phyloP scores from a whole-genome alignment of 2,329 filamentous ascomycete genomes.

The Leptographium radiaticola region DNA sequence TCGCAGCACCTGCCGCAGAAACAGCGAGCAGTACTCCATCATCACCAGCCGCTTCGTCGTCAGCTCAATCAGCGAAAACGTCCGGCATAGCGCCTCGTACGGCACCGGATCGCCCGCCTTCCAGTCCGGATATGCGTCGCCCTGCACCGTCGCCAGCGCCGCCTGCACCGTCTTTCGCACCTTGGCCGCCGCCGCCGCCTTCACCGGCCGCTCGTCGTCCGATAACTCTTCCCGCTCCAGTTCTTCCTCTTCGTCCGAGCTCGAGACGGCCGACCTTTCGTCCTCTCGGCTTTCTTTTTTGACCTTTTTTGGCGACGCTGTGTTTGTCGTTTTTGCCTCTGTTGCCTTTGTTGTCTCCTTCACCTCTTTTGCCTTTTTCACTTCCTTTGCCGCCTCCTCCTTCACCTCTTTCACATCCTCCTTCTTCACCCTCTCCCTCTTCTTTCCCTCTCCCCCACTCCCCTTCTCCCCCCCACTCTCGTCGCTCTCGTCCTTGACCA shows the following conservation, averaged over 20 bases:
- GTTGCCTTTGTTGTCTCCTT: conserved; percentile 33
- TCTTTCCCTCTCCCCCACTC: neutral
- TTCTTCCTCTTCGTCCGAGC: conserved; percentile 20
- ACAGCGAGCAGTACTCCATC: conserved; percentile 75
- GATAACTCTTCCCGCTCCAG: conserved; percentile 27
- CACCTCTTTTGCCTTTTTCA: conserved; percentile 28
- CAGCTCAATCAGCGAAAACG: conserved; percentile 89
- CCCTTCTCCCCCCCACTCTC: conserved; percentile 15
- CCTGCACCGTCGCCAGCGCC: conserved; percentile 60
- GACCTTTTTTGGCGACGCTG: neutral
- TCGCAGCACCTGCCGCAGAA: conserved; percentile 86
- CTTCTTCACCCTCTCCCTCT: conserved; percentile 8
- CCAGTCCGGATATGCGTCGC: conserved; percentile 93
- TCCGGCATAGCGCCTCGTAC: conserved; percentile 86
- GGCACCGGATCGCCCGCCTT: conserved; percentile 77
- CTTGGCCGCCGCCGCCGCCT: conserved; percentile 60
- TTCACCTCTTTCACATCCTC: conserved; percentile 15
- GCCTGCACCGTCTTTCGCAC: conserved; percentile 71
- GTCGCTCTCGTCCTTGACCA: conserved; percentile 41
- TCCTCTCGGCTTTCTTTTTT: neutral
- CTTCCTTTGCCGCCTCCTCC: conserved; percentile 13
- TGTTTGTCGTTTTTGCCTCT: conserved; percentile 14
- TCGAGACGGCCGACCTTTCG: conserved; percentile 27
- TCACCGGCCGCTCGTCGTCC: conserved; percentile 42
- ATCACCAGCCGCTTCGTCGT: conserved; percentile 87